Conservation (phyloP, 1,284 basidiomycete species). For the Papiliotrema terrestris region DNA sequence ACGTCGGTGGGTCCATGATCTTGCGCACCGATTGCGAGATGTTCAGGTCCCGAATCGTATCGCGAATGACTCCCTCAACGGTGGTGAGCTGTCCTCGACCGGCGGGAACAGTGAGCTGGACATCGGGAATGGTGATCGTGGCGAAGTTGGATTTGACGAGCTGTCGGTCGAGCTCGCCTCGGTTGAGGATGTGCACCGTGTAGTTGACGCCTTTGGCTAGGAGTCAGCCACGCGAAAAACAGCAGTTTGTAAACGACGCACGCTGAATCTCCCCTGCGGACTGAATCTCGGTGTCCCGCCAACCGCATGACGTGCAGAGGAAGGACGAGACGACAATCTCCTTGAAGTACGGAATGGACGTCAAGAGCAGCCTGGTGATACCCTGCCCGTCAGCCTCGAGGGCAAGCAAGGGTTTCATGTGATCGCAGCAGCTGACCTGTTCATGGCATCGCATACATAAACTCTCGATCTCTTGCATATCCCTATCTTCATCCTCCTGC, state of each 20-base stretch:
- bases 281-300: conserved; percentile 91
- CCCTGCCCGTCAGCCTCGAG: conserved; percentile 57
- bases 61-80: conserved; percentile 85
- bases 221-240: conserved; percentile 17
- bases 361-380: conserved; percentile 84
- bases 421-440: conserved; percentile 59
- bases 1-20: conserved; percentile 73
- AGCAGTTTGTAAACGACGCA: conserved; percentile 47
- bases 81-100: conserved; percentile 90
- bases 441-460: conserved; percentile 92
- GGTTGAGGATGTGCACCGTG: conserved; percentile 72
- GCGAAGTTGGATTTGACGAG: conserved; percentile 85
- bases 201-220: conserved; percentile 57
- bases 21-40: conserved; percentile 82
- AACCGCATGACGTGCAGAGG: conserved; percentile 88
- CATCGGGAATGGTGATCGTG: conserved; percentile 79
- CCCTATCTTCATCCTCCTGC: conserved; percentile 53
- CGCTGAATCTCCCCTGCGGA: conserved; percentile 84
- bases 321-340: conserved; percentile 97
- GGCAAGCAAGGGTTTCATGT: background rate
- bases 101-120: conserved; percentile 85
- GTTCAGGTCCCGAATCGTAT: conserved; percentile 77
- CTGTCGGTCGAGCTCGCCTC: conserved; percentile 84
- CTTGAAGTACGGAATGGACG: conserved; percentile 92
- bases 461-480: conserved; percentile 79